Evolutionary conservation across 2,329 filamentous ascomycete species (phyloP).

Genomic region (Metarhizium album): DNA sequence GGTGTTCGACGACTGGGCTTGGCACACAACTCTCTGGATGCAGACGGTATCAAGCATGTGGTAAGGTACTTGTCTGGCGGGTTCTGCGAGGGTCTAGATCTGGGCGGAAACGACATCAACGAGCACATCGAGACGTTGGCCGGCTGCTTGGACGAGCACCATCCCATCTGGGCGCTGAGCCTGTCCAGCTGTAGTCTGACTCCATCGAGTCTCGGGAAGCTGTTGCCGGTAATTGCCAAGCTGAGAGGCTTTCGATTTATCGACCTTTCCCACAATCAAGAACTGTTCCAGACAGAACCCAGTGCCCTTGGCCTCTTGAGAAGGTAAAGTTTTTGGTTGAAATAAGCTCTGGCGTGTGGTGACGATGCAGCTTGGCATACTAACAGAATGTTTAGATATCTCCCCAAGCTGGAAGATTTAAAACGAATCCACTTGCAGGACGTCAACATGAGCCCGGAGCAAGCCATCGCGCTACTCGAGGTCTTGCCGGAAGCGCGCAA

Average conservation of each 20-base stretch:
- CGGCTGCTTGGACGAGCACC: conserved; percentile 38
- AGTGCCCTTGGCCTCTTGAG: conserved; percentile 65
- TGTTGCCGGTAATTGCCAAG: conserved; percentile 63
- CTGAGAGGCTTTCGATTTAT: conserved; percentile 74
- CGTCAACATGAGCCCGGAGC: conserved; percentile 72
- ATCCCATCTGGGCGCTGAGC: conserved; percentile 68
- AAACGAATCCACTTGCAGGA: conserved; percentile 82
- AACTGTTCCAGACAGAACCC: conserved; percentile 63
- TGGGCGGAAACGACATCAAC: conserved; percentile 70
- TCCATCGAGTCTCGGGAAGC: conserved; percentile 57
- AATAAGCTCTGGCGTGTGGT: background rate
- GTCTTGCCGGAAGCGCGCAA: conserved; percentile 73
- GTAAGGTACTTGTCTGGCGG: conserved; percentile 64
- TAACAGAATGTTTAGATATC: conserved; percentile 4
- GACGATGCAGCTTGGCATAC: background rate
- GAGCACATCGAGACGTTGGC: conserved; percentile 44
- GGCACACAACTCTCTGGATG: conserved; percentile 69
- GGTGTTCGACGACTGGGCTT: conserved; percentile 71
- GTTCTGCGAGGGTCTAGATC: conserved; percentile 76
- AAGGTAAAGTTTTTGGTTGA: conserved; percentile 38
- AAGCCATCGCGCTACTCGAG: conserved; percentile 84
- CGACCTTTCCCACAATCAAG: conserved; percentile 82
- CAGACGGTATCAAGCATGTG: conserved; percentile 64
- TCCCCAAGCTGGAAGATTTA: conserved; percentile 61
- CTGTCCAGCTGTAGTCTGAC: conserved; percentile 76